Evolutionary conservation across 768 basidiomycete genomes (phyloP), one percentile per base, ranked within the genome.

Genomic region (Sporobolomyces phaffii): DNA sequence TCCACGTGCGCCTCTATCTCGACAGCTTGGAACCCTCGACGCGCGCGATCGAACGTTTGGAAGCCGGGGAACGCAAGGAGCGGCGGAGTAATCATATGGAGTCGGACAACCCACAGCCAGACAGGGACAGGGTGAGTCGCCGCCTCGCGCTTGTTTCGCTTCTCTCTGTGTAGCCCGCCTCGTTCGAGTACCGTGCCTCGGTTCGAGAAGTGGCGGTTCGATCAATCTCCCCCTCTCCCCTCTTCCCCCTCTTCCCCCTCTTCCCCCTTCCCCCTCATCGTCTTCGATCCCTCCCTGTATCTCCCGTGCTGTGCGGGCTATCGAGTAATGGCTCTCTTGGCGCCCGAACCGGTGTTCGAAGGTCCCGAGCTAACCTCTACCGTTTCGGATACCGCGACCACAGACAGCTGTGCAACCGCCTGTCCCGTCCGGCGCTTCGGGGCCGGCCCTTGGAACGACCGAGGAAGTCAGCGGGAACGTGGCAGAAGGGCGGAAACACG

Each of bases 401-500:
- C 52, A 54, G 52, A n/a, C 38, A 43, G n/a, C 41, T 29, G n/a
- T 57, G 29, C 2, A 15, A 10, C 54, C 56, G 3, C 56, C 56
- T 18, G 17, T 58, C 5, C 56, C 56, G 20, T 45, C 56, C n/a
- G n/a, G n/a, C n/a, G n/a, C n/a, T n/a, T 72, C 29, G 11, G 64
- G 70, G 22, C 67, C 50, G 33, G 17, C 45, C 34, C 26, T 38
- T 5, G 11, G 15, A 13, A 26, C 47, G 2, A 48, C 14, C 18
- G 26, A 22, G 50, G 48, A 48, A n/a, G 63, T 11, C 15, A 54
- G 43, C n/a, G 48, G 2, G 28, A n/a, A 0, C 15, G 31, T 13
- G 31, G 34, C 38, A 18, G 28, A 43, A 7, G 50, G 29, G 34
- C n/a, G 50, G 17, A 33, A 61, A 10, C 61, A 51, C 22, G 4